phyloP scores from a whole-genome alignment of 2,329 filamentous ascomycete species.

The Ophiocordyceps unilateralis region DNA sequence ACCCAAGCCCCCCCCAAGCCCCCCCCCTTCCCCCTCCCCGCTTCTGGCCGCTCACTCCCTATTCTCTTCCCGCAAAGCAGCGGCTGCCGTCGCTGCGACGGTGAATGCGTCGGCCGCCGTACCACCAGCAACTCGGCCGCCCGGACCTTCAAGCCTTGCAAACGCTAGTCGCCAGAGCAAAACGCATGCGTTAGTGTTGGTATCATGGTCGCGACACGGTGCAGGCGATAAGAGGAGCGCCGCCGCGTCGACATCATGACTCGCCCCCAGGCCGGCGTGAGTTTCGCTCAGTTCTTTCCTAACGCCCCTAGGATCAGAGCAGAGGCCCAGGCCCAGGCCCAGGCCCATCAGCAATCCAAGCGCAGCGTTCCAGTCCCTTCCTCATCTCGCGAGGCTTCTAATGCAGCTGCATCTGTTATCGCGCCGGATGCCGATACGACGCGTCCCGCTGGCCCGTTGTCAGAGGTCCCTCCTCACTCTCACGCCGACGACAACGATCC shows the following conservation, averaged over 20 bases:
- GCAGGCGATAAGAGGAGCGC: constrained; percentile 30
- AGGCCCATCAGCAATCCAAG: constrained; percentile 10
- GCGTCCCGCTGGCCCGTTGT: constrained; percentile 7
- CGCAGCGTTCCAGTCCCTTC: constrained; percentile 8
- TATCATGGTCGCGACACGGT: constrained; percentile 40
- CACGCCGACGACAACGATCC: constrained; percentile 45
- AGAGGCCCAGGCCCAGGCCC: constrained; percentile 15
- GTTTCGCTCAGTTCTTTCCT: constrained; percentile 77
- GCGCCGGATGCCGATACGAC: constrained; percentile 10
- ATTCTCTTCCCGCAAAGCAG: not conserved
- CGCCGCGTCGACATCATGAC: constrained; percentile 45
- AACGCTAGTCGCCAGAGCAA: not conserved
- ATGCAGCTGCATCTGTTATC: constrained; percentile 3
- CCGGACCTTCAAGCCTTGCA: no score
- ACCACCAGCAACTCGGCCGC: no score
- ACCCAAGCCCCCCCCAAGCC: not conserved
- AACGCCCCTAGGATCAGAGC: constrained; percentile 51
- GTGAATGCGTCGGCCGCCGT: not conserved
- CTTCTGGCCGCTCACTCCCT: not conserved
- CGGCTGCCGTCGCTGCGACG: no score
- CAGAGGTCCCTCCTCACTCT: constrained; percentile 10
- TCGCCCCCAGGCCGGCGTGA: constrained; percentile 55
- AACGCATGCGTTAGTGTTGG: constrained; percentile 2
- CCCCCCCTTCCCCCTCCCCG: no score
- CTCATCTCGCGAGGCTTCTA: constrained; percentile 6